These are phyloP conservation scores for Melanopsichium pennsylvanicum DNA, from an alignment of 1,284 basidiomycete species.

Conservation along the genomic window DNA sequence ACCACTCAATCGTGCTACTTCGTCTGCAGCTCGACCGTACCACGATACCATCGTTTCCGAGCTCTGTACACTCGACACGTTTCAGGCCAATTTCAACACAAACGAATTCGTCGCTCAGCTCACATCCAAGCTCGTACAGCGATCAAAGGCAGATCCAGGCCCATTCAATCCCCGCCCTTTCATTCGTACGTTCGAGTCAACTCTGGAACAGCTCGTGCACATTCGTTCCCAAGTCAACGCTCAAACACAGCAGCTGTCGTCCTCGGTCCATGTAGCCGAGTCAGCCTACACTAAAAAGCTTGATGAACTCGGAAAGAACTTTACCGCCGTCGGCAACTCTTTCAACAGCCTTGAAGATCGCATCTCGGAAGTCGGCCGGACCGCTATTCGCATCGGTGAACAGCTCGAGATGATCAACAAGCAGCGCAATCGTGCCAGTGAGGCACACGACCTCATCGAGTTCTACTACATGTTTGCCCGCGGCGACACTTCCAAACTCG, in stretches of 20 bases:
- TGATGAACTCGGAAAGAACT: constrained; percentile 87
- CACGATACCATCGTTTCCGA: constrained; percentile 73
- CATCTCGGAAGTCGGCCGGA: constrained; percentile 92
- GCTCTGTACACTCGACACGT: constrained; percentile 74
- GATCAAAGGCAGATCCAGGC: constrained; percentile 81
- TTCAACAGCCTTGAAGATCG: constrained; percentile 59
- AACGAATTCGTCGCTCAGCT: constrained; percentile 86
- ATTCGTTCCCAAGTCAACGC: constrained; percentile 86
- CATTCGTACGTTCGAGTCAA: constrained; percentile 86
- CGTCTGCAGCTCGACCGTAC: constrained; percentile 36
- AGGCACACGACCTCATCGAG: constrained; percentile 91
- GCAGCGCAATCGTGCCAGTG: constrained; percentile 89
- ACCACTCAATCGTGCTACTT: constrained; percentile 25
- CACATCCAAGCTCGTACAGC: constrained; percentile 83
- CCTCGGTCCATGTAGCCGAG: constrained; percentile 86
- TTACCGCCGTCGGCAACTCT: constrained; percentile 71
- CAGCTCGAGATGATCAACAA: constrained; percentile 94
- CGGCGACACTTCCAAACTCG: constrained; percentile 80
- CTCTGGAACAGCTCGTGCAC: constrained; percentile 83
- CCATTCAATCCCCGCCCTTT: constrained; percentile 94
- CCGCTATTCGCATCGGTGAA: constrained; percentile 89
- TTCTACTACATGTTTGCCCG: constrained; percentile 92
- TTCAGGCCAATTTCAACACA: constrained; percentile 83
- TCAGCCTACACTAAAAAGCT: constrained; percentile 93
- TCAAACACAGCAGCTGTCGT: constrained; percentile 88